phyloP scores from a whole-genome alignment of 495 filamentous ascomycete genomes.

The Xylaria castorea region DNA sequence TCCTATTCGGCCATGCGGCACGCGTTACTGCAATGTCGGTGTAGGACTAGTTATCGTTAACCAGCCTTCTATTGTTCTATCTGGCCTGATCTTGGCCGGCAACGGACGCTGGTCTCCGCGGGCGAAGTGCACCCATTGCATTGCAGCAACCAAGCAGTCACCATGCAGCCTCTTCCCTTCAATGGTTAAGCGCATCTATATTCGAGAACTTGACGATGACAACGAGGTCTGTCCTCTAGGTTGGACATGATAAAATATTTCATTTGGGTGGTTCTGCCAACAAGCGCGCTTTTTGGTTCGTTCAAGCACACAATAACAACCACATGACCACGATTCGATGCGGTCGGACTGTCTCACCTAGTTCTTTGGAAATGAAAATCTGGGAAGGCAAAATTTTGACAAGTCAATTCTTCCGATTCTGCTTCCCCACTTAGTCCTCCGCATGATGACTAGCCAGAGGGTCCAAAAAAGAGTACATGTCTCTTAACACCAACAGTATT shows the following conservation, averaged over 20 bases:
- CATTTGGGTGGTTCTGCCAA: neutral
- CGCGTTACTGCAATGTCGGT: constrained; percentile 27
- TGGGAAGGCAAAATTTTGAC: constrained; percentile 6
- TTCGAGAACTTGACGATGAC: neutral
- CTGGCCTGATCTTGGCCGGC: constrained; percentile 11
- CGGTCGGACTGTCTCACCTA: constrained; percentile 27
- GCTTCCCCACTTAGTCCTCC: constrained; percentile 14
- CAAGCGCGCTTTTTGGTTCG: neutral
- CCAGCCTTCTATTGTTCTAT: neutral
- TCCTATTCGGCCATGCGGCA: constrained; percentile 20
- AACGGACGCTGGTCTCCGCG: constrained; percentile 17
- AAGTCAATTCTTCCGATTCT: constrained; percentile 14
- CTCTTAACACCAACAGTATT: neutral
- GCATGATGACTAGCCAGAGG: neutral
- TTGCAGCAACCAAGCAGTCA: constrained; percentile 7
- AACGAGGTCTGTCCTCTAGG: neutral
- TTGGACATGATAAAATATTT: neutral
- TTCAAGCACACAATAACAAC: neutral
- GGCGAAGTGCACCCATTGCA: neutral
- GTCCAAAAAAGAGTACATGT: neutral
- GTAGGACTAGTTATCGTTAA: constrained; percentile 20
- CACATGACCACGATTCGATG: constrained; percentile 28
- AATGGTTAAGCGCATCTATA: neutral
- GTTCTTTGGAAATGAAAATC: constrained; percentile 8
- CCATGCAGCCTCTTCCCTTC: neutral